These are phyloP conservation scores for Arthonia radiata DNA, from an alignment of 495 filamentous ascomycete species.

Conservation along the genomic window DNA sequence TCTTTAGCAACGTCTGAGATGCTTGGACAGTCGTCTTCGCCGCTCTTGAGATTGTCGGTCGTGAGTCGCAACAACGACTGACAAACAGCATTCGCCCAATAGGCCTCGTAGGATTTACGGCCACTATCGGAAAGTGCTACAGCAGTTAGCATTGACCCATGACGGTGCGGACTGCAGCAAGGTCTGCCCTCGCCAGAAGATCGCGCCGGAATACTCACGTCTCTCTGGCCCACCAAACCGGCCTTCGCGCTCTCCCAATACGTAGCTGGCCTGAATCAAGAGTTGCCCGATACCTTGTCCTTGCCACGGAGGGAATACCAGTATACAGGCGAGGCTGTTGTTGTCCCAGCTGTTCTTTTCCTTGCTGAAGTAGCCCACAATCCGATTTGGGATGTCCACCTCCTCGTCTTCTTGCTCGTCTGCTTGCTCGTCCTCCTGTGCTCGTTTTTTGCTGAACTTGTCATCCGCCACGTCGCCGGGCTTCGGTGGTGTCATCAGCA, in stretches of 20 bases:
- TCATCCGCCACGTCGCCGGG: neutral
- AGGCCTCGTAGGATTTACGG: conserved; percentile 50
- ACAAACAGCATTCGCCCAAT: conserved; percentile 62
- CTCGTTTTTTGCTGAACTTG: conserved; percentile 9
- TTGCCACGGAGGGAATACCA: conserved; percentile 92
- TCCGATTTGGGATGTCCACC: conserved; percentile 6
- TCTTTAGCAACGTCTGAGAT: conserved; percentile 31
- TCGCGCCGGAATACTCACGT: conserved; percentile 14
- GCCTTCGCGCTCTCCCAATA: conserved; percentile 63
- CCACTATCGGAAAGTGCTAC: conserved; percentile 56
- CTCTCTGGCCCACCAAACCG: conserved; percentile 83
- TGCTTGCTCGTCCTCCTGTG: conserved; percentile 10
- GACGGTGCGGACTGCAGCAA: neutral
- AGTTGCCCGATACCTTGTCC: conserved; percentile 66
- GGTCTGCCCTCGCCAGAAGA: neutral
- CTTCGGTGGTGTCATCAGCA: conserved; percentile 26
- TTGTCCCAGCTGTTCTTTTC: conserved; percentile 98
- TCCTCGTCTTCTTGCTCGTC: conserved; percentile 3
- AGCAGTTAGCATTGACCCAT: conserved; percentile 1
- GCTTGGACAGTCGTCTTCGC: conserved; percentile 20
- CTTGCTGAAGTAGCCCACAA: conserved; percentile 93
- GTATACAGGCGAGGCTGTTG: conserved; percentile 91
- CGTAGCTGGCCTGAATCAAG: conserved; percentile 83
- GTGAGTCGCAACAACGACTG: conserved; percentile 27
- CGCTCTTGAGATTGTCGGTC: conserved; percentile 11